Conservation (phyloP, 768 basidiomycete genomes). For the Crassisporium funariophilum region DNA sequence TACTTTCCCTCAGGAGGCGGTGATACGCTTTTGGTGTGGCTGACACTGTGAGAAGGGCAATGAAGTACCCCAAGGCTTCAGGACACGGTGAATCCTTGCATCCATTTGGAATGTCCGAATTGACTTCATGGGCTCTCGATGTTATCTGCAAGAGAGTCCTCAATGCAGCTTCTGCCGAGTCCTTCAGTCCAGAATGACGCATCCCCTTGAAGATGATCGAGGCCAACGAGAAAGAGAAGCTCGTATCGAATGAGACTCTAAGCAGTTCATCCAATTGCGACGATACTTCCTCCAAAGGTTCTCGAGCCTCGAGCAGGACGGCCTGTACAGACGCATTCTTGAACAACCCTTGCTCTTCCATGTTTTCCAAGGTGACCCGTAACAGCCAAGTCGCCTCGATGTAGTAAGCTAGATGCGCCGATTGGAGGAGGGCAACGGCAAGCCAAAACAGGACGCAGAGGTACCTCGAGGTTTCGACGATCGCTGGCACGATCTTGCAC, state of each 20-base stretch:
- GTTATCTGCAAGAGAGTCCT: slow-evolving; percentile 67
- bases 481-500: slow-evolving; percentile 71
- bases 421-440: slow-evolving; percentile 80
- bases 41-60: slow-evolving; percentile 74
- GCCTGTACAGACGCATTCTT: slow-evolving; percentile 50
- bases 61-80: slow-evolving; percentile 76
- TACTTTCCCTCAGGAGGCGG: slow-evolving; percentile 63
- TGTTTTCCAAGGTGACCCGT: slow-evolving; percentile 60
- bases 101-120: slow-evolving; percentile 35
- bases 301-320: slow-evolving; percentile 65
- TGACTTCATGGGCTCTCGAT: slow-evolving; percentile 40
- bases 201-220: slow-evolving; percentile 87
- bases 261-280: slow-evolving; percentile 73
- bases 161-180: slow-evolving; percentile 61
- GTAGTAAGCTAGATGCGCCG: slow-evolving; percentile 71
- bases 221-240: slow-evolving; percentile 82
- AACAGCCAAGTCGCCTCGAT: slow-evolving; percentile 71
- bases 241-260: slow-evolving; percentile 74
- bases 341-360: slow-evolving; percentile 65
- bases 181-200: slow-evolving; percentile 64
- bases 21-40: slow-evolving; percentile 58
- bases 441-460: slow-evolving; percentile 83
- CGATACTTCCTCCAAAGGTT: slow-evolving; percentile 65
- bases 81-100: slow-evolving; percentile 47
- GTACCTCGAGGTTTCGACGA: slow-evolving; percentile 72